These are phyloP conservation scores for Epichloe gansuensis DNA, from an alignment of 2,329 filamentous ascomycete species.

Conservation along the genomic window DNA sequence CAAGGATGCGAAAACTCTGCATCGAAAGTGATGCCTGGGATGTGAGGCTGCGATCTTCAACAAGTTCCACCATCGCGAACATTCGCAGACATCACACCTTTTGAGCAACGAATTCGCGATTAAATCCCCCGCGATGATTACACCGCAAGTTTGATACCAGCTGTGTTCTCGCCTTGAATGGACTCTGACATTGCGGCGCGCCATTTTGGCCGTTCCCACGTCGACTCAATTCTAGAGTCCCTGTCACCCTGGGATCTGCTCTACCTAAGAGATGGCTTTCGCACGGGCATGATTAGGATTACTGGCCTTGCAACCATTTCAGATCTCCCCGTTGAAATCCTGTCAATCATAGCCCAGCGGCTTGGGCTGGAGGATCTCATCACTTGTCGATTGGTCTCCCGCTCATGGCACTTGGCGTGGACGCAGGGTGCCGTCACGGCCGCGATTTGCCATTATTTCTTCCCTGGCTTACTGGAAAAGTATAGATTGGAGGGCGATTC, in stretches of 20 bases:
- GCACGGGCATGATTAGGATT: conserved; percentile 8
- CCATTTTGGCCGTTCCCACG: not conserved
- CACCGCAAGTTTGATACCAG: not conserved
- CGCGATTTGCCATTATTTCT: conserved; percentile 14
- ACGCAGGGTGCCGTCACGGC: conserved; percentile 11
- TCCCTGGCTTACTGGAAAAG: conserved; percentile 15
- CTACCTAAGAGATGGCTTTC: conserved; percentile 13
- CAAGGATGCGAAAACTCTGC: no score
- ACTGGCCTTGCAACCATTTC: conserved; percentile 13
- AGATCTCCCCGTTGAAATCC: conserved; percentile 17
- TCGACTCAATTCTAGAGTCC: conserved; percentile 13
- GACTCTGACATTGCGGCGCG: not conserved
- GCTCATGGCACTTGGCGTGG: conserved; percentile 15
- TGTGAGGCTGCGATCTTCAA: no score
- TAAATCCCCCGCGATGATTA: no score
- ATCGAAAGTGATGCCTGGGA: no score
- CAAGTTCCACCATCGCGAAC: no score
- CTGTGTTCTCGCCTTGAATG: not conserved
- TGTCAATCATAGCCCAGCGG: conserved; percentile 12
- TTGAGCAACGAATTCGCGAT: no score
- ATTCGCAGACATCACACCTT: no score
- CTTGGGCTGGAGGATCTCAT: conserved; percentile 15
- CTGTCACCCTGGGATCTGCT: conserved; percentile 17
- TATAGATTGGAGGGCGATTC: not conserved
- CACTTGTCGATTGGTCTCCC: conserved; percentile 14